phyloP scores from a whole-genome alignment of 345 rosid species.

The Eucalyptus caleyi region DNA sequence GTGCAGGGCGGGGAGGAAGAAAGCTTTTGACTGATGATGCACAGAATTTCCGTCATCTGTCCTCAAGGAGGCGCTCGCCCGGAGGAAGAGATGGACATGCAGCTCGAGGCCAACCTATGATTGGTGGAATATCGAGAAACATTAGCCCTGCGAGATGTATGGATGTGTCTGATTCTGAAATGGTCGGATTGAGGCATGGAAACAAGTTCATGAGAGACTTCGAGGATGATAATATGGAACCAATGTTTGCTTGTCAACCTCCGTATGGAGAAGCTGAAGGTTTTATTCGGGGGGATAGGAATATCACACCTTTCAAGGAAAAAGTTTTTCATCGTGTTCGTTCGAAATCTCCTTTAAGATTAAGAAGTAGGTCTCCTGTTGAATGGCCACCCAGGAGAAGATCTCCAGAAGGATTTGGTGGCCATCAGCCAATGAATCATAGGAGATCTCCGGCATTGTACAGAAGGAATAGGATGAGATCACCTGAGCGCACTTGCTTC shows the following conservation, averaged over 20 bases:
- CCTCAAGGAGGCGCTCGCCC: constrained; percentile 40
- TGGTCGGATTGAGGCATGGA: constrained; percentile 44
- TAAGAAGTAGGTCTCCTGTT: constrained; percentile 52
- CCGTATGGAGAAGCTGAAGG: constrained; percentile 44
- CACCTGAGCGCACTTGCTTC: constrained; percentile 60
- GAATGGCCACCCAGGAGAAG: constrained; percentile 66
- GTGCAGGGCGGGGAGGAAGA: constrained; percentile 54
- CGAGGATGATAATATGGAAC: constrained; percentile 30
- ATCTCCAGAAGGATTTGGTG: constrained; percentile 57
- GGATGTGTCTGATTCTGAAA: constrained; percentile 45
- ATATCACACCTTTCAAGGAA: constrained; percentile 32
- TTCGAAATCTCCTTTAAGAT: constrained; percentile 63
- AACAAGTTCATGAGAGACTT: constrained; percentile 42
- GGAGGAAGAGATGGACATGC: constrained; percentile 34
- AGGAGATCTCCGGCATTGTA: constrained; percentile 55
- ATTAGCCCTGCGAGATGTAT: constrained; percentile 22
- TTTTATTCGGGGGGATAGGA: constrained; percentile 42
- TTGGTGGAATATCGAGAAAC: constrained; percentile 41
- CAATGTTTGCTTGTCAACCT: constrained; percentile 30
- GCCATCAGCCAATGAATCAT: constrained; percentile 42
- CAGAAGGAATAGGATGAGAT: constrained; percentile 46
- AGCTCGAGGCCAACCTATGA: constrained; percentile 25
- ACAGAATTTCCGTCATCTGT: constrained; percentile 18
- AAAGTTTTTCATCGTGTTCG: constrained; percentile 32
- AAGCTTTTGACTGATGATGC: constrained; percentile 27